Evolutionary conservation across 2,329 filamentous ascomycete genomes (phyloP), one percentile per base, ranked within the genome.

Genomic region (Xylaria sp.): DNA sequence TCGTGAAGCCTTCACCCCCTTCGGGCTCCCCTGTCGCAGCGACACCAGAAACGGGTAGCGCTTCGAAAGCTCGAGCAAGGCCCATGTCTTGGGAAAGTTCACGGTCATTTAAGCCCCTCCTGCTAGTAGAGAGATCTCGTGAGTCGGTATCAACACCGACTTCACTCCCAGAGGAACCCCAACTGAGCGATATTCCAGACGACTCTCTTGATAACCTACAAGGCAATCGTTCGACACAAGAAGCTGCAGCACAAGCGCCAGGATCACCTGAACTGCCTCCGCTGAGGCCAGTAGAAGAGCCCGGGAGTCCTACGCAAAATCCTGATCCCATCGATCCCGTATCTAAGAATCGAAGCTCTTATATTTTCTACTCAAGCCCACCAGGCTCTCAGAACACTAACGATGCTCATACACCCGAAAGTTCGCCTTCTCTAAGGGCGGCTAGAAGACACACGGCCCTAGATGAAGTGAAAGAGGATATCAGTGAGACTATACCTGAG

Each of bases 61-160:
- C 79, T 16, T 73, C 74, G 16, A 84, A 81, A 72, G 78, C 80
- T 59, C 77, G 80, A 50, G 75, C 83, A 25, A 84, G 88, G 5
- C 87, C 87, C 13, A 88, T 82, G 13, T 90, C 87, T 0, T 90
- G 88, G 88, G 88, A 90, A 53, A 87, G 81, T 71, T 86, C 85
- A 21, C 87, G 87, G 63, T 93, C 96, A 76, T 91, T 94, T 75
- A 90, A 92, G 73, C 94, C 94, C 0, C 82, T 98, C 9, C 95
- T 92, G 79, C 89, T 97, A 25, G 88, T 97, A 6, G 92, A 97
- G 78, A 89, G 82, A 3, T 82, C 84, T 9, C 81, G 83, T 50
- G 79, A 79, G 51, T 75, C 79, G 5, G 73, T 75, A 3, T 77
- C 79, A 32, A 73, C 76, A 25, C 72, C 79, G 23, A 73, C 70